Evolutionary conservation across 1,139 yeast genomes (phyloP).

Genomic region (Blastobotrys aristatus): DNA sequence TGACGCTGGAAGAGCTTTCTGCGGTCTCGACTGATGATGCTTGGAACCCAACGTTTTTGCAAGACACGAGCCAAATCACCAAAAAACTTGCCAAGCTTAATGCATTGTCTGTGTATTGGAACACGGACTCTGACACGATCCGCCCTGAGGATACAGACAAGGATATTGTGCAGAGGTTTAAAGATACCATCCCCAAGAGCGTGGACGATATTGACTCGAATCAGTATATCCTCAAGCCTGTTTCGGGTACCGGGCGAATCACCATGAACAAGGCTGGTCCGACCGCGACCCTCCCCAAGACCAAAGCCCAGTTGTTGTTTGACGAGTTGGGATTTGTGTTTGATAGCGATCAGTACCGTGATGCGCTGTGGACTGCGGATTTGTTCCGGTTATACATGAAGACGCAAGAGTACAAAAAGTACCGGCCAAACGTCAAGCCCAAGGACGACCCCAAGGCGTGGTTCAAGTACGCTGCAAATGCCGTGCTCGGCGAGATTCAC

Average conservation of each 20-base stretch:
- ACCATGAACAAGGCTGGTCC: constrained; percentile 81
- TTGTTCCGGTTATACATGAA: constrained; percentile 73
- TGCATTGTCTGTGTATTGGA: constrained; percentile 79
- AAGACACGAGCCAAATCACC: constrained; percentile 62
- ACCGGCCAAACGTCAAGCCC: constrained; percentile 59
- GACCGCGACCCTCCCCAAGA: constrained; percentile 59
- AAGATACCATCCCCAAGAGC: constrained; percentile 30
- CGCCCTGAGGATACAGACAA: constrained; percentile 23
- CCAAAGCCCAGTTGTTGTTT: constrained; percentile 69
- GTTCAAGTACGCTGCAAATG: constrained; percentile 73
- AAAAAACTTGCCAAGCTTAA: constrained; percentile 74
- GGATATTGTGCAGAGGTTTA: constrained; percentile 29
- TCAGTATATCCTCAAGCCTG: constrained; percentile 79
- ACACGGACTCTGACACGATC: constrained; percentile 54
- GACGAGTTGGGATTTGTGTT: constrained; percentile 83
- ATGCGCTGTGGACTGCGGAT: constrained; percentile 75
- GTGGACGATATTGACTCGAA: constrained; percentile 31
- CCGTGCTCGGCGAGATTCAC: constrained; percentile 73
- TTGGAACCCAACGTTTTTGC: constrained; percentile 84
- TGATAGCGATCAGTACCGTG: constrained; percentile 80
- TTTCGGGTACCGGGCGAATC: constrained; percentile 80
- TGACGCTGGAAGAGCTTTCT: constrained; percentile 78
- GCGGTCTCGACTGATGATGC: constrained; percentile 83
- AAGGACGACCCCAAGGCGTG: constrained; percentile 70
- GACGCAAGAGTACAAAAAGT: constrained; percentile 67